Conservation (phyloP, 164 flowering plant species). For the Akebia trifoliata region DNA sequence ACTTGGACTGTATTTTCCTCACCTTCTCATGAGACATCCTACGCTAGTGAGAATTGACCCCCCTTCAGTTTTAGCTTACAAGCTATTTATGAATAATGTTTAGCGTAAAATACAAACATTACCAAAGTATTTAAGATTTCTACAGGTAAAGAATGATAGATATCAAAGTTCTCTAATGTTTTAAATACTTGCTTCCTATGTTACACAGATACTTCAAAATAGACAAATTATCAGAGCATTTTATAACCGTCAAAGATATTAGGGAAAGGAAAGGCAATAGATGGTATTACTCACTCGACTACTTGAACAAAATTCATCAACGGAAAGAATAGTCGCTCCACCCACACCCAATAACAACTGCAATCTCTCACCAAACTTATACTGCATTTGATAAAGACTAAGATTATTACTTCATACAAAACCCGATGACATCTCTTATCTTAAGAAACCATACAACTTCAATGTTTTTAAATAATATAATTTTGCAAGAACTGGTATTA, state of each 20-base stretch:
- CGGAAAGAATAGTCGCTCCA: slow-evolving; percentile 48
- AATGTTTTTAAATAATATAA: too few relatives aligned
- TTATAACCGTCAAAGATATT: neutral
- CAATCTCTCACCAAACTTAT: slow-evolving; percentile 47
- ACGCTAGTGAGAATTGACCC: too few relatives aligned
- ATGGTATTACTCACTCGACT: slow-evolving; percentile 39
- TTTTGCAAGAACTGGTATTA: neutral
- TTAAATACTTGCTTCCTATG: too few relatives aligned
- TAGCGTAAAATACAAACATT: too few relatives aligned
- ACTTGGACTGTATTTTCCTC: too few relatives aligned
- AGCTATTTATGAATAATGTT: too few relatives aligned
- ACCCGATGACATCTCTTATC: neutral
- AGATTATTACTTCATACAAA: neutral
- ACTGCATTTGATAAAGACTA: slow-evolving; percentile 35
- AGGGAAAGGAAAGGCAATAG: neutral
- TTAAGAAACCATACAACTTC: neutral
- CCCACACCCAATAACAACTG: slow-evolving; percentile 41
- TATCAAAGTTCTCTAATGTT: too few relatives aligned
- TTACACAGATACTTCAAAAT: too few relatives aligned
- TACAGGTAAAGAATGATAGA: too few relatives aligned
- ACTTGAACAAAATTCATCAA: slow-evolving; percentile 32
- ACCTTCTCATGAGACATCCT: too few relatives aligned
- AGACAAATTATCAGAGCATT: neutral
- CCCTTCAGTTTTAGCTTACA: too few relatives aligned
- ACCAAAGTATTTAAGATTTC: too few relatives aligned